Evolutionary conservation across 2,329 filamentous ascomycete genomes (phyloP).

Genomic region (Fonsecaea pugnacius): DNA sequence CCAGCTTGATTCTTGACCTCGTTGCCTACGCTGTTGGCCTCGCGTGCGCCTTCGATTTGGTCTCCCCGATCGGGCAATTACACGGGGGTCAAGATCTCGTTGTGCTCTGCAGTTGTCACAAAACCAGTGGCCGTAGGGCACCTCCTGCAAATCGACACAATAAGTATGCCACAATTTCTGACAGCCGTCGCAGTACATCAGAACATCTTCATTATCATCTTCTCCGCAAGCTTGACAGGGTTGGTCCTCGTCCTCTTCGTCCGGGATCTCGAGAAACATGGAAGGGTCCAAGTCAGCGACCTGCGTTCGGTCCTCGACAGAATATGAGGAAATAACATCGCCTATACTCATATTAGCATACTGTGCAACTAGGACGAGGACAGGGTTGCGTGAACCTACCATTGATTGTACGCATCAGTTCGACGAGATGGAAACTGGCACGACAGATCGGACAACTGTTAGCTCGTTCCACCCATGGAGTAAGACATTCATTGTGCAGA

Average conservation of each 20-base stretch:
- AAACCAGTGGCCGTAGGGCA: slow-evolving; percentile 83
- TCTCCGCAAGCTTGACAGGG: slow-evolving; percentile 85
- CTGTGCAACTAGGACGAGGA: background rate
- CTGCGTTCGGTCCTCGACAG: slow-evolving; percentile 63
- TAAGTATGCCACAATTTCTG: slow-evolving; percentile 89
- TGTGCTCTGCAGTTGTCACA: slow-evolving; percentile 76
- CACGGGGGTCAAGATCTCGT: slow-evolving; percentile 47
- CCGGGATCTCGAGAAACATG: slow-evolving; percentile 69
- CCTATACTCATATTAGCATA: slow-evolving; percentile 47
- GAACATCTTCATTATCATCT: slow-evolving; percentile 77
- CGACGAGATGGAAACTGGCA: slow-evolving; percentile 84
- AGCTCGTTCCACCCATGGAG: slow-evolving; percentile 92
- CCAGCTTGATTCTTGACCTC: slow-evolving; percentile 63
- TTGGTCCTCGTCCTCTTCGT: slow-evolving; percentile 67
- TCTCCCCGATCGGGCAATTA: slow-evolving; percentile 42
- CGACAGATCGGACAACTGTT: slow-evolving; percentile 99
- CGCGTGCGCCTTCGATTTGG: slow-evolving; percentile 56
- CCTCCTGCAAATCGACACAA: slow-evolving; percentile 78
- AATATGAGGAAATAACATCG: slow-evolving; percentile 61
- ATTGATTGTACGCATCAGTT: slow-evolving; percentile 78
- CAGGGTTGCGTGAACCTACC: slow-evolving; percentile 61
- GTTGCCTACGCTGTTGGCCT: slow-evolving; percentile 49
- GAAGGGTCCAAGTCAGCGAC: slow-evolving; percentile 85
- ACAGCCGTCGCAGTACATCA: slow-evolving; percentile 90
- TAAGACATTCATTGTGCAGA: slow-evolving; percentile 88